These are phyloP conservation scores for Lumnitzera racemosa DNA, from an alignment of 345 rosid species.

Conservation along the genomic window DNA sequence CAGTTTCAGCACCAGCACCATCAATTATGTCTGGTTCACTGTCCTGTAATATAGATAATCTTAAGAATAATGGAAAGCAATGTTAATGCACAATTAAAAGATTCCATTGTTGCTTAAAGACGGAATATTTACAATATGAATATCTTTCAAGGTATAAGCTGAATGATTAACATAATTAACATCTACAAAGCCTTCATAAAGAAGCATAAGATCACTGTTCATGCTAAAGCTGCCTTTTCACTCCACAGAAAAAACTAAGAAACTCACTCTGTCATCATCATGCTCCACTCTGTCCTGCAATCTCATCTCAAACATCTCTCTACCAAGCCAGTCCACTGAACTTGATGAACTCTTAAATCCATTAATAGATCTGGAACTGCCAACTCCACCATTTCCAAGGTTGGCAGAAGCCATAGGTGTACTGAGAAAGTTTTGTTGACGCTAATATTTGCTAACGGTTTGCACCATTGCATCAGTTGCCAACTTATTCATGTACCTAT, in stretches of 20 bases:
- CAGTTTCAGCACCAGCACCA: slow-evolving; percentile 88
- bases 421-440: slow-evolving; percentile 15
- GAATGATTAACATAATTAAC: not conserved
- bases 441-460: slow-evolving; percentile 23
- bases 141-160: not conserved
- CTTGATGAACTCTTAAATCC: slow-evolving; percentile 84
- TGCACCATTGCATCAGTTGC: slow-evolving; percentile 21
- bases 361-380: slow-evolving; percentile 87
- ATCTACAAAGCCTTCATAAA: too few relatives aligned
- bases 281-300: slow-evolving; percentile 74
- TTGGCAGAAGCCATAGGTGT: slow-evolving; percentile 75
- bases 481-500: slow-evolving; percentile 31
- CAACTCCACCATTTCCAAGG: slow-evolving; percentile 86
- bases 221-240: not conserved
- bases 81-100: too few relatives aligned
- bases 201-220: too few relatives aligned
- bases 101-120: too few relatives aligned
- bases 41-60: slow-evolving; percentile 49
- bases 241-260: slow-evolving; percentile 1
- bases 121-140: too few relatives aligned
- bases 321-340: slow-evolving; percentile 91
- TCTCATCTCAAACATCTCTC: slow-evolving; percentile 93
- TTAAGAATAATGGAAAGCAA: too few relatives aligned
- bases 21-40: slow-evolving; percentile 82
- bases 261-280: slow-evolving; percentile 79